Percentiles rank a stretch among this genome's conserved stretches.
Conservation (phyloP, 805 yeast genomes). For the Ascoidea tarda region DNA sequence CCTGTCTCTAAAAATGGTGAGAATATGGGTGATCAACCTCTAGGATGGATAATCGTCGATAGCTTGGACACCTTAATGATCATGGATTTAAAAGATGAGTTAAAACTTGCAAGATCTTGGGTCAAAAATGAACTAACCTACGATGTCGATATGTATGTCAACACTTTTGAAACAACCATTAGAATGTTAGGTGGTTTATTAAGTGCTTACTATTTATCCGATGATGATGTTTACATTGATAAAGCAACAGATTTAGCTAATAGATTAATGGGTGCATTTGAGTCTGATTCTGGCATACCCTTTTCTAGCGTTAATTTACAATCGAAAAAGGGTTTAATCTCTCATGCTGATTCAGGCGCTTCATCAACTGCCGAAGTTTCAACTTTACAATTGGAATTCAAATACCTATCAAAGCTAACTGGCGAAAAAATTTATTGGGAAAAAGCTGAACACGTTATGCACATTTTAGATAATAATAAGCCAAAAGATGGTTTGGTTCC, state of each 20-base stretch:
- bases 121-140: constrained; percentile 55
- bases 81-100: constrained; percentile 54
- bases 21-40: constrained; percentile 68
- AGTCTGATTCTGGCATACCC: constrained; percentile 56
- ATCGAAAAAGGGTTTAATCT: constrained; percentile 43
- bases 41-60: constrained; percentile 92
- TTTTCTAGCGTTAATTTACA: constrained; percentile 63
- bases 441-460: constrained; percentile 59
- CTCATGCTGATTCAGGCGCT: constrained; percentile 61
- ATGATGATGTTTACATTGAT: constrained; percentile 57
- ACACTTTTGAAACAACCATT: constrained; percentile 87
- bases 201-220: constrained; percentile 62
- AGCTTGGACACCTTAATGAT: constrained; percentile 69
- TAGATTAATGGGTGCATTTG: constrained; percentile 56
- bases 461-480: constrained; percentile 47
- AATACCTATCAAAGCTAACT: constrained; percentile 65
- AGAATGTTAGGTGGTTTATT: constrained; percentile 90
- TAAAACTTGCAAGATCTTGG: constrained; percentile 58
- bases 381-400: constrained; percentile 77
- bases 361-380: constrained; percentile 85
- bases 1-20: constrained; percentile 51
- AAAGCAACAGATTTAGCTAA: constrained; percentile 74
- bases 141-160: constrained; percentile 60
- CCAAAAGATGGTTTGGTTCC: constrained; percentile 73
- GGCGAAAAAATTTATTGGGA: constrained; percentile 75